These are phyloP conservation scores for Salix brachista DNA, from an alignment of 345 rosid genomes.

Conservation along the genomic window DNA sequence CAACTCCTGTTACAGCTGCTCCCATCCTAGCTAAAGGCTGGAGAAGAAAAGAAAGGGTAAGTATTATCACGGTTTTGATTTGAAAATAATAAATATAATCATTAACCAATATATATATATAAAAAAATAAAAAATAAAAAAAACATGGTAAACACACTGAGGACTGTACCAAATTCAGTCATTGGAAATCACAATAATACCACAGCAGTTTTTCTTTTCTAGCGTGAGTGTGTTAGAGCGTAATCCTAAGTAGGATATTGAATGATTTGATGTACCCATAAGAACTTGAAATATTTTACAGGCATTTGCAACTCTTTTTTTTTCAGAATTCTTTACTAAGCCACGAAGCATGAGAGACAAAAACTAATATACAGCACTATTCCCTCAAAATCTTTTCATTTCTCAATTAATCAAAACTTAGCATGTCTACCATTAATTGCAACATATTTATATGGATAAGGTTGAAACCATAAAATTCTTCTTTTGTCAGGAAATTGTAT, in stretches of 20 bases:
- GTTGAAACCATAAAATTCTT: too few relatives aligned
- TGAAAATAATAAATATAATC: neutral
- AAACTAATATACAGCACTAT: too few relatives aligned
- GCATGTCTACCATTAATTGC: too few relatives aligned
- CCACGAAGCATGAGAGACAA: too few relatives aligned
- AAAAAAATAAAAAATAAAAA: neutral
- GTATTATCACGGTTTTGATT: neutral
- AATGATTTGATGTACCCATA: neutral
- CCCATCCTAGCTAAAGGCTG: constrained; percentile 99
- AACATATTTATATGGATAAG: too few relatives aligned
- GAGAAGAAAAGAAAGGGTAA: constrained; percentile 21
- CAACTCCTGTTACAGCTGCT: constrained; percentile 86
- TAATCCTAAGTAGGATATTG: neutral
- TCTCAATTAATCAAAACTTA: too few relatives aligned
- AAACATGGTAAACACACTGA: neutral
- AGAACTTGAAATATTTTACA: neutral
- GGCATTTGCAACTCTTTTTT: neutral
- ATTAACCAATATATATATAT: neutral
- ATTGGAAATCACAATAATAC: neutral
- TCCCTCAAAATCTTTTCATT: too few relatives aligned
- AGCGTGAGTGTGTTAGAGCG: too few relatives aligned
- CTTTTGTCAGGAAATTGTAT: too few relatives aligned
- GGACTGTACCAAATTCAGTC: neutral
- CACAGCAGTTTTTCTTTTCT: neutral
- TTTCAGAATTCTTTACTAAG: too few relatives aligned